Conservation (phyloP, 345 rosid species). For the Pistacia integerrima region DNA sequence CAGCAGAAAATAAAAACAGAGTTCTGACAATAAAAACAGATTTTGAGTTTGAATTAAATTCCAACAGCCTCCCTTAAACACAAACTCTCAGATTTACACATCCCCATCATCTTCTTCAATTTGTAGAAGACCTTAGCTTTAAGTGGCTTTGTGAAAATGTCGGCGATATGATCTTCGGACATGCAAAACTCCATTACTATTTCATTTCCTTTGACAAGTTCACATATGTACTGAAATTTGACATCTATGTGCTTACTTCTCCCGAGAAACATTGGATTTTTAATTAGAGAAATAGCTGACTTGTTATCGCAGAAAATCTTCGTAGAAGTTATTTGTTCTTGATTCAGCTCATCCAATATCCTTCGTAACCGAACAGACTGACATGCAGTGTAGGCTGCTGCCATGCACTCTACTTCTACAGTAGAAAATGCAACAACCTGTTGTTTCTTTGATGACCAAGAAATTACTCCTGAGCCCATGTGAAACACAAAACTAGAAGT, state of each 20-base stretch:
- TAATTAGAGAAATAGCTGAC: background rate
- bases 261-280: background rate
- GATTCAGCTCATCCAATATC: background rate
- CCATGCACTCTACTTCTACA: background rate
- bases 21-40: no score
- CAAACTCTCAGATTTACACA: no score
- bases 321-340: background rate
- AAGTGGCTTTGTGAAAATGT: no score
- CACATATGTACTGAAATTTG: background rate
- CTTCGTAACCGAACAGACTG: background rate
- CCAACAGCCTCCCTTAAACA: no score
- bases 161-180: no score
- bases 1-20: no score
- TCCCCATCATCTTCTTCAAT: no score
- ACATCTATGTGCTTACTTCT: background rate
- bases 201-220: no score
- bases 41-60: no score
- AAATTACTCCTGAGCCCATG: background rate
- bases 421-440: background rate
- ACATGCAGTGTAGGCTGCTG: background rate
- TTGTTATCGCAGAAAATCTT: background rate
- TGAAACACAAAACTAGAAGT: background rate
- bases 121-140: no score
- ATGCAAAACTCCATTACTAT: no score
- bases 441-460: slow-evolving; percentile 7